Evolutionary conservation across 2,329 filamentous ascomycete species (phyloP), one percentile per base, ranked within the genome.

Genomic region (Cercospora nicotianae): DNA sequence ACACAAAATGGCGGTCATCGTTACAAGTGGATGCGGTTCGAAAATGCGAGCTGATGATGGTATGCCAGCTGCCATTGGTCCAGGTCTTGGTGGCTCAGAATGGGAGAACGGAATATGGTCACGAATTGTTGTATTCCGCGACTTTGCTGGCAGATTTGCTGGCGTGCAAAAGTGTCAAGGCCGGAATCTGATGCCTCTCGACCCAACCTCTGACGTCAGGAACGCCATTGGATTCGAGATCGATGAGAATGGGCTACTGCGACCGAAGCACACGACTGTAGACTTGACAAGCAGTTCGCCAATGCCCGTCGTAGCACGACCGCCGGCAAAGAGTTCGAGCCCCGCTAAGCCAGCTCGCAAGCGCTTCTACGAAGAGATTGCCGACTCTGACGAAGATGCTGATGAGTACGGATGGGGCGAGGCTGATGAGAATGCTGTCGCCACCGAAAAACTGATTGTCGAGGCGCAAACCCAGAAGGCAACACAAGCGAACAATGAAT

Each of bases 21-120:
- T 95, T 20, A 84, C 93, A 60, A 93, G 89, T 42, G 93, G 96
- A 77, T 92, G 91, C 67, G 90, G 90, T 51, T 96, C 92, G n/a
- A 91, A 89, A 72, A 90, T 96, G 80, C 89, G 90, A 69, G 83
- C 84, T 3, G 75, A 74, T 18, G 75, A 70, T 39, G 75, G 76
- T 4, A 53, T 75, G 2, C 89, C 86, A 70, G 91, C 93, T 13
- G 86, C 90, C 10, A 82, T 98, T 60, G 86, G 90, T 63, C 91
- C 93, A 16, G 88, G 92, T 48, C 84, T 97, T 70, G 90, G 90
- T 66, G 89, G 91, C 13, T 84, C 84, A 20, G 87, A 91, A 51
- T 97, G 94, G 94, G 93, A 97, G 69, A 88, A 87, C 70, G 90
- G 89, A 33, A 83, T 97, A 42, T 87, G 88, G 69, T 91, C 88